phyloP scores from a whole-genome alignment of 768 basidiomycete species.

The Solioccasus polychromus region DNA sequence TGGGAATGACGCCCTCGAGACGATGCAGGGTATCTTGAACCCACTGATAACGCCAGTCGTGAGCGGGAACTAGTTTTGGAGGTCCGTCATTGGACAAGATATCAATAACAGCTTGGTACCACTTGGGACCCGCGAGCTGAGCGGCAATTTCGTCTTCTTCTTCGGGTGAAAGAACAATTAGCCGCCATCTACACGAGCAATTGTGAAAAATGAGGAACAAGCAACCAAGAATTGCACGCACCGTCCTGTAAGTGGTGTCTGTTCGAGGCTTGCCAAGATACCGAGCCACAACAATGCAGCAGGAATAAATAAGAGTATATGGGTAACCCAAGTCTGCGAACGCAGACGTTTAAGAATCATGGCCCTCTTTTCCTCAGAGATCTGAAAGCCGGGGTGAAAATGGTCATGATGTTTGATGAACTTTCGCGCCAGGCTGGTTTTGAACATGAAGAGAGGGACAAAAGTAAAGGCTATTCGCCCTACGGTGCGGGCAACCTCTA shows the following conservation, averaged over 20 bases:
- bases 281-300: constrained; percentile 62
- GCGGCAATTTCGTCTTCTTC: constrained; percentile 89
- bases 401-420: constrained; percentile 45
- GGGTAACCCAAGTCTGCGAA: constrained; percentile 46
- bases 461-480: constrained; percentile 74
- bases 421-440: constrained; percentile 50
- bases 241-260: constrained; percentile 85
- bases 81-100: constrained; percentile 68
- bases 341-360: constrained; percentile 47
- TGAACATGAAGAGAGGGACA: constrained; percentile 64
- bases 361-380: constrained; percentile 52
- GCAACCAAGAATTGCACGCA: constrained; percentile 34
- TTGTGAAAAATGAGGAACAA: not conserved
- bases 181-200: constrained; percentile 60
- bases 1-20: constrained; percentile 73
- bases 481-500: constrained; percentile 68
- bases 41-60: constrained; percentile 92
- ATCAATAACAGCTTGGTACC: constrained; percentile 80
- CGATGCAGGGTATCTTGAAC: constrained; percentile 73
- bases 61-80: constrained; percentile 59
- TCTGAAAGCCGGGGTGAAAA: constrained; percentile 38
- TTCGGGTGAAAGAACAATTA: constrained; percentile 87
- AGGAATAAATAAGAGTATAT: constrained; percentile 60
- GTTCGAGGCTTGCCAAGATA: constrained; percentile 69
- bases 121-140: constrained; percentile 79